Evolutionary conservation across 2,329 filamentous ascomycete genomes (phyloP), one percentile per base, ranked within the genome.

Genomic region (Helotiales sp.): DNA sequence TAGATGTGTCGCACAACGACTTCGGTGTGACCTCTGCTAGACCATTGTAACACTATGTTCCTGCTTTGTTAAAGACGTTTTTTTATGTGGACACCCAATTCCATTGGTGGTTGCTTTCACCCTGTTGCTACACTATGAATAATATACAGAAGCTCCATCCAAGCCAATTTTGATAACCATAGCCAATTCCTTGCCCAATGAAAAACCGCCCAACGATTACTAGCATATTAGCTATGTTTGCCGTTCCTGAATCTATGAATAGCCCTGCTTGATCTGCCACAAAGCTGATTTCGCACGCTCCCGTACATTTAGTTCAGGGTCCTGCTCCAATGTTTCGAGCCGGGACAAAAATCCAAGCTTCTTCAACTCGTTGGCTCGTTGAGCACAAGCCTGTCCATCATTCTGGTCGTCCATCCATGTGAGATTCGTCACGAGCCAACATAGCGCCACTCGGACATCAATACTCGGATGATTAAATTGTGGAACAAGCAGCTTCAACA

Each of bases 371-470:
- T 76, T 71, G 0, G 87, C 88, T 52, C 95, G 82, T 66, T 87
- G 81, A 29, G 81, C 78, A 61, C 88, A 90, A 9, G 82, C 83
- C 22, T 79, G 76, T 19, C 79, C 76, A 65, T 96, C 92, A 29
- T 74, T 79, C 6, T 82, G 79, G 66, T 93, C 88, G 61, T 97
- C 93, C 61, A 87, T 81, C 79, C 88, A 96, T 0, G 90, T 89
- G 42, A 99, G 81, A 70, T 97, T 97, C 70, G 87, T 89, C 44
- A 96, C 81, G 42, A 96, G 80, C 81, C 93, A 93, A 63, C 91
- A 91, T 65, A 95, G 85, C 46, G 88, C 87, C 19, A 87, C 81
- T 5, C 93, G 86, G 6, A 99, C 87, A 40, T 89, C 84, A 46
- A 83, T 82, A 69, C 89, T 85, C 42, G 84, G 82, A 72, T 91